Base-by-base conservation (phyloP, 768 basidiomycete genomes). In the Chiua virens region DNA sequence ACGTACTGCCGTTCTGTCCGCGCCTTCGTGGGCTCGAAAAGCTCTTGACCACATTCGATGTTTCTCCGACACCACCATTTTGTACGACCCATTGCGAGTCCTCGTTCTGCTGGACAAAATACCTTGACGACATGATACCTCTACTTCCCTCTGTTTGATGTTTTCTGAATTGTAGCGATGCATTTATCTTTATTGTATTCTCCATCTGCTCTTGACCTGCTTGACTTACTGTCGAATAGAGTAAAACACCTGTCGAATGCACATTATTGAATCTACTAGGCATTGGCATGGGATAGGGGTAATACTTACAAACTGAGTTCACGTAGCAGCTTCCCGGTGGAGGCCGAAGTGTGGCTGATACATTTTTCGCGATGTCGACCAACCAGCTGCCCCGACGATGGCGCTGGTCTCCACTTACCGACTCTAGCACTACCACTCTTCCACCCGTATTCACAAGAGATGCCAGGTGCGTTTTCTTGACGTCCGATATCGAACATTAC, bases 401-500 rank as follows among this genome's bases (percentile, higher is more conserved):
- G 87, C 71, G 79, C 47, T 92, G 89, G 89, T 75, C 78, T 50
- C 77, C 81, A 42, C 74, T 93, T 50, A 82, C 88, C 35, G 87
- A 90, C 69, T 76, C 83, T 10, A 78, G 77, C 46, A 77, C 80
- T 39, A 87, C 79, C 57, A 79, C 73, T 54, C 77, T 79, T 35
- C 80, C 89, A 6, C 86, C 91, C 34, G 72, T 93, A 55, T 93
- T 94, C 69, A 92, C 92, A 25, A 87, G 79, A 67, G 93, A 98
- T 70, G 90, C 90, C 71, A 85, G 84, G 94, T 93, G 64, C 53
- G 73, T 62, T 44, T 38, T 41, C 40, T 23, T 51, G 35, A 18
- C 28, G 15, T 49, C 30, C 50, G 42, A 47, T 61, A 41, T 58
- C 50, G 55, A 53, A 32, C 17, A 34, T 17, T 48, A 40, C 22